These are phyloP conservation scores for Epichloe sp. DNA, from an alignment of 2,329 filamentous ascomycete genomes.

Conservation along the genomic window DNA sequence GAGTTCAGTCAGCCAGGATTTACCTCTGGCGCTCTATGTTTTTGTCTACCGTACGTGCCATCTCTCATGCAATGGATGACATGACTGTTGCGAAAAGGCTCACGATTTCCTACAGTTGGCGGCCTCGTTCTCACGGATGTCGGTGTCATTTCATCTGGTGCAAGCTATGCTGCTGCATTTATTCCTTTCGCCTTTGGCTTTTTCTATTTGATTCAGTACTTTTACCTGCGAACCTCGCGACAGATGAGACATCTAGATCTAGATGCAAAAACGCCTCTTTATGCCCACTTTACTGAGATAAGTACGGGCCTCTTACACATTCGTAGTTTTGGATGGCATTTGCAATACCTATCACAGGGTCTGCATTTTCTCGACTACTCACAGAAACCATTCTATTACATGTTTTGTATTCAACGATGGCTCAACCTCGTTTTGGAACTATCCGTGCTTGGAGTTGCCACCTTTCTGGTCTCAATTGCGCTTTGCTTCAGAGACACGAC, in stretches of 20 bases:
- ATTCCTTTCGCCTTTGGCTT: slow-evolving; percentile 29
- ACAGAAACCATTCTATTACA: slow-evolving; percentile 23
- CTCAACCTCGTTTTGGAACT: slow-evolving; percentile 34
- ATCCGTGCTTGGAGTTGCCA: slow-evolving; percentile 29
- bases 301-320: slow-evolving; percentile 14
- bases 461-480: slow-evolving; percentile 30
- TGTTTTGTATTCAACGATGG: slow-evolving; percentile 37
- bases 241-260: slow-evolving; percentile 18
- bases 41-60: slow-evolving; percentile 1
- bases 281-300: slow-evolving; percentile 14
- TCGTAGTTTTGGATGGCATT: slow-evolving; percentile 20
- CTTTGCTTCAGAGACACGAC: slow-evolving; percentile 12
- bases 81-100: too few species aligned
- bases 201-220: slow-evolving; percentile 13
- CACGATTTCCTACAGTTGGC: neutral
- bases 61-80: too few species aligned
- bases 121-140: neutral
- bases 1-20: slow-evolving; percentile 4
- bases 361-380: slow-evolving; percentile 19
- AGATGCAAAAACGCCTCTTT: slow-evolving; percentile 16
- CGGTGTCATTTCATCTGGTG: slow-evolving; percentile 26
- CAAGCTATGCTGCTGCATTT: slow-evolving; percentile 30
- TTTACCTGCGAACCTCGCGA: slow-evolving; percentile 18
- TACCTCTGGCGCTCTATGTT: slow-evolving; percentile 3
- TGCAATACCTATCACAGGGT: slow-evolving; percentile 8